Base-by-base conservation (phyloP, 129 eudicot genomes). In the Flaveria sonorensis region DNA sequence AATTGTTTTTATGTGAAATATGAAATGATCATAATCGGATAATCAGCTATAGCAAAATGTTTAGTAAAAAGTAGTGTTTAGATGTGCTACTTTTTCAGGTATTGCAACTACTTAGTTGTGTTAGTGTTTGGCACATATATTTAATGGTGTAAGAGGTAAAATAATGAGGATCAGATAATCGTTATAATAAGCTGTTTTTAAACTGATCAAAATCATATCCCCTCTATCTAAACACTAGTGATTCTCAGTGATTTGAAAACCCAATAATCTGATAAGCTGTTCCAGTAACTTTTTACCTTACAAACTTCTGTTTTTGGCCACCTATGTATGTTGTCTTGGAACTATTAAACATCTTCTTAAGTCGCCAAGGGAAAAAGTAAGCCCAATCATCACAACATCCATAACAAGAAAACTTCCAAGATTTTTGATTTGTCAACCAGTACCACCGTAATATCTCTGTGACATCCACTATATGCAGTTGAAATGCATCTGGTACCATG, bases 241-340 rank as follows among this genome's bases (percentile, higher is more conserved):
- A 50, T 50, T 50, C 55, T 50, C 7, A 36, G 55, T 50, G 19
- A 50, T 50, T 48, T 50, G n/a, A 50, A 50, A 50, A 50, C 55
- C 21, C 10, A 52, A n/a, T n/a, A 52, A 52, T 52, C 23, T 52
- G 59, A 52, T 52, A 16, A 52, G 1, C 23, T 62, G 70, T 2
- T 16, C 20, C 45, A 61, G 28, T 57, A 30, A 74, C 3, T 45
- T 45, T 10, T 43, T 82, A 89, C 94, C 94, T 89, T 67, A 89
- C 86, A 63, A 89, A 86, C 70, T 79, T 84, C 59, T 86, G 88
- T 77, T 80, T 87, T 60, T 81, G 86, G 53, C 83, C 84, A 18
- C 84, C 91, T 60, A 88, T 82, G 26, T 68, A 78, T 70, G 84
- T 84, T 20, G 91, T 67, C 79, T 84, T 86, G 68, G 65, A 76